phyloP scores from a whole-genome alignment of 306 rosid genomes.

The Fragaria ananassa region DNA sequence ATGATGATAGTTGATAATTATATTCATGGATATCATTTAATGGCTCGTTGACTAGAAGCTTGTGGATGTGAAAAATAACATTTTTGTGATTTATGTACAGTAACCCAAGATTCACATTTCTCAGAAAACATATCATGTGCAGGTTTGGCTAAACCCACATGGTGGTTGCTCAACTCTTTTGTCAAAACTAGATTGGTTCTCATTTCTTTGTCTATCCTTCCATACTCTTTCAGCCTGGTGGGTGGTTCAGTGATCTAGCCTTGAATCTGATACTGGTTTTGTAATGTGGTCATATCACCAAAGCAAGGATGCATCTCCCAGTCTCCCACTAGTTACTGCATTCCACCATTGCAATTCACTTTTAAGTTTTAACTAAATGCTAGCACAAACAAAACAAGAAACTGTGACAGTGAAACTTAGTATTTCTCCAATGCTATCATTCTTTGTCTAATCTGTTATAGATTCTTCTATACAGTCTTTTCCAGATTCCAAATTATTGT shows the following conservation, averaged over 20 bases:
- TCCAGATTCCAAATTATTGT: background rate
- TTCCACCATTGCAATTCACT: background rate
- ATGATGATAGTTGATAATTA: background rate
- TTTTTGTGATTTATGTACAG: slow-evolving; percentile 7
- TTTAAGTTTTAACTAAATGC: background rate
- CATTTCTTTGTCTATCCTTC: background rate
- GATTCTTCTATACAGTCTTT: background rate
- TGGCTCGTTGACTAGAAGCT: slow-evolving; percentile 12
- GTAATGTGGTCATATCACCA: background rate
- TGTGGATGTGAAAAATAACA: slow-evolving; percentile 8
- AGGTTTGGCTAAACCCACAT: slow-evolving; percentile 39
- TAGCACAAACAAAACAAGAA: background rate
- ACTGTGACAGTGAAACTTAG: background rate
- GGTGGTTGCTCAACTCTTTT: slow-evolving; percentile 13
- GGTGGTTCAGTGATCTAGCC: slow-evolving; percentile 1
- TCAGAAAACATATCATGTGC: slow-evolving; percentile 24
- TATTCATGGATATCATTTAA: background rate
- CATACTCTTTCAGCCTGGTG: background rate
- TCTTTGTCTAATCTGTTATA: background rate
- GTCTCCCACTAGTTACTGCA: background rate
- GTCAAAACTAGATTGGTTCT: slow-evolving; percentile 21
- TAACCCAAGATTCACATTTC: slow-evolving; percentile 8
- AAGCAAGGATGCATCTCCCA: background rate
- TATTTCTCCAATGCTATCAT: background rate
- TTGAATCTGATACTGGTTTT: background rate